Evolutionary conservation across 257 asterid species (phyloP).

Genomic region (Fraxinus pennsylvanica): DNA sequence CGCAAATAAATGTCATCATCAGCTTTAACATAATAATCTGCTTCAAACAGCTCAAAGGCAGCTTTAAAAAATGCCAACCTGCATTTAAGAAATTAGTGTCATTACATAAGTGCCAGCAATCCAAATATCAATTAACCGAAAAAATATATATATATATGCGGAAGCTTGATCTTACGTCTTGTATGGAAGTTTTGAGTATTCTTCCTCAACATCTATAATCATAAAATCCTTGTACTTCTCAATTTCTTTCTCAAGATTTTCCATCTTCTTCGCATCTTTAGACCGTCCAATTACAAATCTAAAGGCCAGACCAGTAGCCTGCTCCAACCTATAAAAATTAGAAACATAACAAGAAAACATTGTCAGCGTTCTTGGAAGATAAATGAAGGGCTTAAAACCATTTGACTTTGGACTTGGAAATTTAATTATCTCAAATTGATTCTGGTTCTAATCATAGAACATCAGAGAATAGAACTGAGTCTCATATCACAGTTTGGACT

Average conservation of each 20-base stretch:
- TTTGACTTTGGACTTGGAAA: not conserved
- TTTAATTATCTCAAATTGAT: not conserved
- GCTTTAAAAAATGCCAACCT: slow-evolving; percentile 29
- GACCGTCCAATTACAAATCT: slow-evolving; percentile 32
- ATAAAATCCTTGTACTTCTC: slow-evolving; percentile 27
- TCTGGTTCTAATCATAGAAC: not conserved
- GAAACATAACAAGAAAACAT: not conserved
- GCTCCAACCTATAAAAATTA: slow-evolving; percentile 25
- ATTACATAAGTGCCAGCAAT: not conserved
- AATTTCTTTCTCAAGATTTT: slow-evolving; percentile 25
- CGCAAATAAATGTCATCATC: slow-evolving; percentile 34
- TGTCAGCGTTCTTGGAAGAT: not conserved
- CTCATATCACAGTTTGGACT: not conserved
- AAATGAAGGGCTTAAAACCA: not conserved
- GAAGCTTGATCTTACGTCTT: slow-evolving; percentile 24
- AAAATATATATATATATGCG: not conserved
- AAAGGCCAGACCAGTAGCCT: slow-evolving; percentile 33
- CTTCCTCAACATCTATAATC: slow-evolving; percentile 30
- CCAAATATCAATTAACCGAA: not conserved
- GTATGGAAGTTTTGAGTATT: slow-evolving; percentile 22
- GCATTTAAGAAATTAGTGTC: not conserved
- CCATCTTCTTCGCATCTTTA: slow-evolving; percentile 28
- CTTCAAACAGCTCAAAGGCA: slow-evolving; percentile 31
- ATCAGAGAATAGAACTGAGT: not conserved
- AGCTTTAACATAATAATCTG: slow-evolving; percentile 31